Percentiles rank a stretch among this genome's conserved stretches.
Conservation (phyloP, 1,139 yeast species). For the Scheffersomyces parashehatae region DNA sequence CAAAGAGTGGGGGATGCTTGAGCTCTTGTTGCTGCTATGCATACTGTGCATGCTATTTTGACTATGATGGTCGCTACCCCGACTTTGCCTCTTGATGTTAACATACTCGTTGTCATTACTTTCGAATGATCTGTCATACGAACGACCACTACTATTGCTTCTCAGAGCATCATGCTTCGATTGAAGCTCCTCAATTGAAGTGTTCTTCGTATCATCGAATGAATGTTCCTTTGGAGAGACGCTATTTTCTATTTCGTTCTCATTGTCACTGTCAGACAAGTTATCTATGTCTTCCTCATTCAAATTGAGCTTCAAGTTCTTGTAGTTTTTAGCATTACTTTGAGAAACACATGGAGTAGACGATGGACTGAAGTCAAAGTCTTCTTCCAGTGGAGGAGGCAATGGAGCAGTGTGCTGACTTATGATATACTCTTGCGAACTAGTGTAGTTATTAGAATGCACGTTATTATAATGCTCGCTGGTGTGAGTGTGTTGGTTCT, state of each 20-base stretch:
- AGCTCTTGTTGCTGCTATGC: too few relatives aligned
- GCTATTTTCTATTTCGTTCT: constrained; percentile 10
- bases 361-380: constrained; percentile 15
- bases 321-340: constrained; percentile 23
- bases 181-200: constrained; percentile 14
- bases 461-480: background rate
- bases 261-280: constrained; percentile 10
- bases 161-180: constrained; percentile 1
- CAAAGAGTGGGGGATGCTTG: background rate
- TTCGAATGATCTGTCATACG: too few relatives aligned
- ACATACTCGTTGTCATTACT: too few relatives aligned
- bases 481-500: background rate
- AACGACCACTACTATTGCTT: constrained; percentile 2
- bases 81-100: too few relatives aligned
- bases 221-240: constrained; percentile 11
- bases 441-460: background rate
- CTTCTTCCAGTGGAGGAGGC: constrained; percentile 7
- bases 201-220: constrained; percentile 18
- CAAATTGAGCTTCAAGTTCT: constrained; percentile 26
- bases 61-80: too few relatives aligned
- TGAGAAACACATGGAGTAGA: constrained; percentile 3
- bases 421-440: background rate
- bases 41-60: too few relatives aligned
- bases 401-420: background rate
- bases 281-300: constrained; percentile 3